A percentile compares a stretch with the other conserved stretches of the same genome.
Evolutionary conservation across 768 basidiomycete species (phyloP).

Genomic region (Suillus occidentalis): DNA sequence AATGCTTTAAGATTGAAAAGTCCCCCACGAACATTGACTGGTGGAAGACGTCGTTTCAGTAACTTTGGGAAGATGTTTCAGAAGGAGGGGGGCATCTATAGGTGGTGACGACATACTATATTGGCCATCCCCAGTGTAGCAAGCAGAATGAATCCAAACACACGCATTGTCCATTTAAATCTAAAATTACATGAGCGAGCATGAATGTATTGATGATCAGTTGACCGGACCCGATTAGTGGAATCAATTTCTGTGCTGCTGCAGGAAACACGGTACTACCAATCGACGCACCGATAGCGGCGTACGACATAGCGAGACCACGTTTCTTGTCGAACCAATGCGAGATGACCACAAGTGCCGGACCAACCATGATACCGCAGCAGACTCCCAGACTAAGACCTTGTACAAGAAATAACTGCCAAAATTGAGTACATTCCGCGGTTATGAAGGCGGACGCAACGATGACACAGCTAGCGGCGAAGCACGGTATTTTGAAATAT

Average conservation of each 20-base stretch:
- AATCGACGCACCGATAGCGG: constrained; percentile 64
- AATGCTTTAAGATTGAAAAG: constrained; percentile 56
- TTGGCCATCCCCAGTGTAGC: constrained; percentile 53
- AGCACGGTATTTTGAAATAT: constrained; percentile 53
- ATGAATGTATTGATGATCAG: neutral
- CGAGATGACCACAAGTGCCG: constrained; percentile 55
- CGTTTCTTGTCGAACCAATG: constrained; percentile 70
- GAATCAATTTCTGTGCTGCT: constrained; percentile 52
- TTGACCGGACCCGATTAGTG: constrained; percentile 50
- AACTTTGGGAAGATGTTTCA: constrained; percentile 15
- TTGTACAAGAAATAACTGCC: constrained; percentile 79
- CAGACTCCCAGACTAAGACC: constrained; percentile 66
- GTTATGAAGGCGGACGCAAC: constrained; percentile 61
- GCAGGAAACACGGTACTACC: constrained; percentile 74
- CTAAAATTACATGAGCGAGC: constrained; percentile 32
- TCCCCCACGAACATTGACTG: constrained; percentile 52
- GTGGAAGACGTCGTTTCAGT: constrained; percentile 51
- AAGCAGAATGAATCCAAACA: constrained; percentile 63
- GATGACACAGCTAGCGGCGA: constrained; percentile 48
- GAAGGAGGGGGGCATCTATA: neutral
- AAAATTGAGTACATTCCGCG: constrained; percentile 70
- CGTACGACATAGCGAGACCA: constrained; percentile 58
- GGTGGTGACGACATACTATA: constrained; percentile 38
- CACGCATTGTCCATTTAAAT: constrained; percentile 78
- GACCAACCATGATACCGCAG: constrained; percentile 62